Evolutionary conservation across 2,329 filamentous ascomycete species (phyloP).

Genomic region (Cladosporium colombiae): DNA sequence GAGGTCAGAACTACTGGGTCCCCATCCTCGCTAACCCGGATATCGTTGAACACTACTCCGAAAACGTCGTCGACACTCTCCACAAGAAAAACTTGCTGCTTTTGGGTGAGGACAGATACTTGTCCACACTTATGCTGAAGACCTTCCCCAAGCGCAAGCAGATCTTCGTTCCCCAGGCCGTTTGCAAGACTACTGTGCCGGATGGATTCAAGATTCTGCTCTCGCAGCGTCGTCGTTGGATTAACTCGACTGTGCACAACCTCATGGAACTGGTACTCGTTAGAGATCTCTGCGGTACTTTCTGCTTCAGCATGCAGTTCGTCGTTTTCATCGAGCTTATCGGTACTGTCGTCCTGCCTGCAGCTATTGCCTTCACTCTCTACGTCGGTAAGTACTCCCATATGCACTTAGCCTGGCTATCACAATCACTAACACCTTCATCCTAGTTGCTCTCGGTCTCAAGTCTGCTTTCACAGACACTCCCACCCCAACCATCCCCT

Average conservation of each 20-base stretch:
- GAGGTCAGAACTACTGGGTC: conserved; percentile 98
- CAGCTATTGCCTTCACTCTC: conserved; percentile 94
- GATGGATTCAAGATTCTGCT: conserved; percentile 89
- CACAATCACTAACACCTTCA: conserved; percentile 32
- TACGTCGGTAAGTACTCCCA: conserved; percentile 74
- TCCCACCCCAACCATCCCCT: conserved; percentile 78
- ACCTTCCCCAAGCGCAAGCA: conserved; percentile 99
- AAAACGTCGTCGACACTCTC: conserved; percentile 96
- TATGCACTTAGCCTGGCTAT: background rate
- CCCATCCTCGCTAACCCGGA: conserved; percentile 98
- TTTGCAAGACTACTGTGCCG: conserved; percentile 97
- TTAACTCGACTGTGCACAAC: conserved; percentile 98
- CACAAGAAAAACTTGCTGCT: conserved; percentile 96
- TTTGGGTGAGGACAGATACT: conserved; percentile 89
- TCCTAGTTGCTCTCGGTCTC: conserved; percentile 79
- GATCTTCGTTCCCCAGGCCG: conserved; percentile 95
- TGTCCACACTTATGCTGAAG: conserved; percentile 96
- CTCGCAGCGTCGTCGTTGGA: conserved; percentile 95
- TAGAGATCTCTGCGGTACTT: conserved; percentile 93
- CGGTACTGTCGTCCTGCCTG: conserved; percentile 90
- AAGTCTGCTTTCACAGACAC: conserved; percentile 59
- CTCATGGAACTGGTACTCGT: conserved; percentile 96
- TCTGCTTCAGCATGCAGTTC: conserved; percentile 99
- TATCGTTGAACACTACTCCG: conserved; percentile 97
- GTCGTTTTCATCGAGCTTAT: conserved; percentile 94